Evolutionary conservation across 2,329 filamentous ascomycete genomes (phyloP), one percentile per base, ranked within the genome.

Genomic region (Sphaceloma murrayae): DNA sequence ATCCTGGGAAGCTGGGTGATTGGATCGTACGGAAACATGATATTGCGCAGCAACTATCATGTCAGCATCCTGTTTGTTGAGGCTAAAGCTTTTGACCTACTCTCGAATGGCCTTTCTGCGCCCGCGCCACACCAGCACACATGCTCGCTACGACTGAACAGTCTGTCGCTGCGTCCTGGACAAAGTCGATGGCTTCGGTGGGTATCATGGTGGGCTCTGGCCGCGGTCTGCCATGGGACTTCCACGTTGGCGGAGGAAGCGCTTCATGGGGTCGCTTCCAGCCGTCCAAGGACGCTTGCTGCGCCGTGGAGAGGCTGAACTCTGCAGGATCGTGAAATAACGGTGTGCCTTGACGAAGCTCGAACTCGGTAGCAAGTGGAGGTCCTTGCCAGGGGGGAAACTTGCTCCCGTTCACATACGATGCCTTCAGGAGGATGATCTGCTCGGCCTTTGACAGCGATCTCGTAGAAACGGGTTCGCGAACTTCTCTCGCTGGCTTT

Each of bases 91-190:
- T 27, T 27, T 27, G 24, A 56, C 67, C 51, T 67, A 86, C 83
- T 60, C 80, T 78, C 27, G 73, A 70, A 60, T 82, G 74, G 2
- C 81, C 82, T 13, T 78, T 78, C 49, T 80, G 73, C 6, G 80
- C 72, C 51, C 85, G 74, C 30, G 80, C 79, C 48, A 82, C 79
- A 17, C 77, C 80, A 18, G 88, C 87, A 58, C 88, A 95, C 4
- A 98, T 72, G 59, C 91, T 95, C 11, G 91, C 91, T 19, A 98
- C 89, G 3, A 98, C 89, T 1, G 91, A 96, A 59, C 91, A 98
- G 61, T 98, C 91, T 1, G 89, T 93, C 4, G 89, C 88, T 48
- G 94, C 79, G 62, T 98, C 91, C 62, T 98, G 91, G 2, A 95
- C 87, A 5, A 98, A 73, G 62, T 98, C 89, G 49, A 84, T 78